A percentile compares a stretch with the other conserved stretches of the same genome.
Conservation (phyloP, 495 filamentous ascomycete species). For the Xeromyces bisporus region DNA sequence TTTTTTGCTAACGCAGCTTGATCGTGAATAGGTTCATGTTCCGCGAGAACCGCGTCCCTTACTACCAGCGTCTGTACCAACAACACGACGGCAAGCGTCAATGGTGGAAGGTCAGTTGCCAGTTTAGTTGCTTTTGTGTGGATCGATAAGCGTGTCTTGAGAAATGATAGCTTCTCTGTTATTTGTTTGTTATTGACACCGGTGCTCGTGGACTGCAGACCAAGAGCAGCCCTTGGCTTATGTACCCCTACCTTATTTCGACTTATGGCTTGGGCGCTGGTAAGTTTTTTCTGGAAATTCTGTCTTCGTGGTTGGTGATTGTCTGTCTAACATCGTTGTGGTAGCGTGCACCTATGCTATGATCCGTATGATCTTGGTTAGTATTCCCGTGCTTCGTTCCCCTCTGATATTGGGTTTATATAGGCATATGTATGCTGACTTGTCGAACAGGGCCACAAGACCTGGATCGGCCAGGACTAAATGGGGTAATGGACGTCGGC, state of each 20-base stretch:
- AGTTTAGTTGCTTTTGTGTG: too few species aligned
- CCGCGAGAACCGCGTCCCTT: conserved; percentile 71
- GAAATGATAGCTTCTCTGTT: too few species aligned
- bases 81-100: conserved; percentile 61
- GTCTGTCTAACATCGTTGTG: too few species aligned
- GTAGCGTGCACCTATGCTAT: conserved; percentile 37
- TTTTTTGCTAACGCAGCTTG: conserved; percentile 1
- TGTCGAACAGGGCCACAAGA: conserved; percentile 58
- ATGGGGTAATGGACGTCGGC: conserved; percentile 8
- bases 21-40: conserved; percentile 41
- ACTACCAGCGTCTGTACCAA: conserved; percentile 74
- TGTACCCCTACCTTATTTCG: conserved; percentile 59
- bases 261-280: conserved; percentile 41
- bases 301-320: conserved; percentile 3
- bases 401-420: neutral
- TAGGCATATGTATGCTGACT: conserved; percentile 8
- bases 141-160: too few species aligned
- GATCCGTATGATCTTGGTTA: conserved; percentile 41
- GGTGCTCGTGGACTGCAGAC: conserved; percentile 22
- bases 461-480: conserved; percentile 60
- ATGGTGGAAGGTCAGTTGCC: conserved; percentile 66
- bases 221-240: conserved; percentile 43
- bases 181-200: too few species aligned
- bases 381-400: conserved; percentile 7
- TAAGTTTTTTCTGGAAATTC: conserved; percentile 24